Conservation (phyloP, 1,284 basidiomycete genomes). For the Cerrena zonata region DNA sequence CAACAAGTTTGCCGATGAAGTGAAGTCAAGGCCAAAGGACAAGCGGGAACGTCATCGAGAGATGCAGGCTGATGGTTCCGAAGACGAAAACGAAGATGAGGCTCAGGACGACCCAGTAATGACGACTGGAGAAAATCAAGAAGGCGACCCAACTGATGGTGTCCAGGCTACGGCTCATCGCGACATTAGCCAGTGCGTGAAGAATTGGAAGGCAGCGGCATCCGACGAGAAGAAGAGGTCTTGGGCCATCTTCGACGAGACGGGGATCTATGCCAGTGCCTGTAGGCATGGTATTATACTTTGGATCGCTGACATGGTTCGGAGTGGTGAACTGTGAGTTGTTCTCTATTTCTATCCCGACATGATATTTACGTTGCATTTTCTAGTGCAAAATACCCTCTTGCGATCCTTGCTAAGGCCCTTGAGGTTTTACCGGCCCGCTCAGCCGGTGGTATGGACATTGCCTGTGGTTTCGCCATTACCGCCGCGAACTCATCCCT, state of each 20-base stretch:
- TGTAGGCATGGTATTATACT: slow-evolving; percentile 27
- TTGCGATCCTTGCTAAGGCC: slow-evolving; percentile 23
- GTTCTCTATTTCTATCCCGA: background rate
- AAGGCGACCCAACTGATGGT: slow-evolving; percentile 20
- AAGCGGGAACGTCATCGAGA: no score
- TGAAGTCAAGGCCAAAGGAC: slow-evolving; percentile 11
- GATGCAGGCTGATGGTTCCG: background rate
- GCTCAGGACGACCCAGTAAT: background rate
- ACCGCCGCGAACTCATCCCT: slow-evolving; percentile 24
- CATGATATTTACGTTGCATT: slow-evolving; percentile 11
- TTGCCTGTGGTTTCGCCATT: no score
- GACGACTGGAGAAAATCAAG: background rate
- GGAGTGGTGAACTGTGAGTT: slow-evolving; percentile 29
- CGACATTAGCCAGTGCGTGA: slow-evolving; percentile 18
- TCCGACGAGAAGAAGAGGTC: no score
- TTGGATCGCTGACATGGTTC: slow-evolving; percentile 25
- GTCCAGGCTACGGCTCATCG: background rate
- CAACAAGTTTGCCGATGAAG: slow-evolving; percentile 27
- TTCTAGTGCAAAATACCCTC: slow-evolving; percentile 31
- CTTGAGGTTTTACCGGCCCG: slow-evolving; percentile 16
- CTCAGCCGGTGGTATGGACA: slow-evolving; percentile 21
- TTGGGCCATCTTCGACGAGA: no score
- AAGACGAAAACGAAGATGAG: background rate
- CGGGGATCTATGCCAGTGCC: no score
- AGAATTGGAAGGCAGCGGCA: slow-evolving; percentile 31